Base-by-base conservation (phyloP, 164 flowering plant genomes). In the Umbilicus rupestris region DNA sequence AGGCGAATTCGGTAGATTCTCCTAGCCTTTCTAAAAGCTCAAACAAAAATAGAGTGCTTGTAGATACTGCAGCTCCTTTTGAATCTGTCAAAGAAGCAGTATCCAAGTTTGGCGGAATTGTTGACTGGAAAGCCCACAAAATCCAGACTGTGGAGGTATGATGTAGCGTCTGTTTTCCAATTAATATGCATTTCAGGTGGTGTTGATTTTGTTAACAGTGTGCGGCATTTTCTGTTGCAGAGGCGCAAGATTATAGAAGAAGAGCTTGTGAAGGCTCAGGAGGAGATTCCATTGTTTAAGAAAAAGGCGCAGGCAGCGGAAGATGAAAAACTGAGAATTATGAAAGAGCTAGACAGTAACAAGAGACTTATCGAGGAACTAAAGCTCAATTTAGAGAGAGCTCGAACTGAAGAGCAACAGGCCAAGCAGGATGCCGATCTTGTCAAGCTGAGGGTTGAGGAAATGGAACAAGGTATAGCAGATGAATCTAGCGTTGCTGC, bases 31-130 rank as follows among this genome's bases (percentile, higher is more conserved):
- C 19, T 64, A 79, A 79, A 39, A 64, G 66, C 47, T 29, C 63
- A 69, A 73, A 65, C 33, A 39, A 39, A 49, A 72, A 66, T 58
- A 78, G 76, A 79, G 80, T 75, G 46, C 71, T 83, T 71, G 78
- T 93, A 41, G 98, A 90, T 76, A 90, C 97, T 31, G 78, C 93
- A 31, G 87, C 97, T 3, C 98, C 98, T 44, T 78, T 92, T 74
- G 97, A 92, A 70, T 92, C 97, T 63, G 98, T 92, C 41, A 90
- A 83, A 73, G 88, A 83, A 69, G 98, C 92, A 55, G 98, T 92
- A 47, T 81, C 94, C 64, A 90, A 80, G 79, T 92, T 88, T 75
- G 98, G 97, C 66, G 96, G 97, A 37, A 90, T 90, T 64, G 87
- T 85, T 65, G 96, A 90, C 68, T 90, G 97, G 93, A 92, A 90